Percentiles rank a stretch among this genome's conserved stretches.
phyloP scores from a whole-genome alignment of 352 stramenopile species.

The Phytophthora sp. region DNA sequence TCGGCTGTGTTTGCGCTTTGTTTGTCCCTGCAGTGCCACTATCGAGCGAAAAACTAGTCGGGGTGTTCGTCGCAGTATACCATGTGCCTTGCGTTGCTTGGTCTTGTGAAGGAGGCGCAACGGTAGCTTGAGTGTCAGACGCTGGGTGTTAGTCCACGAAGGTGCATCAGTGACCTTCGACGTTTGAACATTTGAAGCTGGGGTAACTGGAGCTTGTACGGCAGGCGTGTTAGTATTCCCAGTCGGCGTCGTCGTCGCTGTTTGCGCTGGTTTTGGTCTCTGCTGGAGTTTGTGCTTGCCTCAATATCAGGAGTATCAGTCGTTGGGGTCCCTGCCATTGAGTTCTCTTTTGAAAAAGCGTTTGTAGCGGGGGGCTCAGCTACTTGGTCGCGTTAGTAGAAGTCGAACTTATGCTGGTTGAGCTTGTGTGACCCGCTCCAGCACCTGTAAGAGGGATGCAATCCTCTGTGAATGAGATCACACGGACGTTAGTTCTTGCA shows the following conservation, averaged over 20 bases:
- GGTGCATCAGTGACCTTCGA: background rate
- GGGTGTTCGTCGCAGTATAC: background rate
- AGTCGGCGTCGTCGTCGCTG: background rate
- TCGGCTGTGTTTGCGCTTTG: background rate
- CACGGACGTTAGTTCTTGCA: background rate
- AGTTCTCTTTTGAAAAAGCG: background rate
- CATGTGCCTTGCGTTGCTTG: background rate
- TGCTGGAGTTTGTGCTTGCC: background rate
- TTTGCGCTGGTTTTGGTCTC: background rate
- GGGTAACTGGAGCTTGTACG: background rate
- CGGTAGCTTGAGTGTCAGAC: background rate
- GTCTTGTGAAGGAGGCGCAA: background rate
- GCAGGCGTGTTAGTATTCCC: background rate
- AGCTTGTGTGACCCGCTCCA: constrained; percentile 8
- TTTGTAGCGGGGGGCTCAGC: background rate
- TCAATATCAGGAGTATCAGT: background rate
- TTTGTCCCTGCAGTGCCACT: background rate
- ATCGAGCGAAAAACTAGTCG: background rate
- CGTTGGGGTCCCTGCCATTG: background rate
- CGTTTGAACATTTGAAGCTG: background rate
- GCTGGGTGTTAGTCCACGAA: background rate
- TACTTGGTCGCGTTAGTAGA: background rate
- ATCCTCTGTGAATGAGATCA: constrained; percentile 13
- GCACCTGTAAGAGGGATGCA: constrained; percentile 17
- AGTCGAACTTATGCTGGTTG: background rate